Percentiles rank a stretch among this genome's conserved stretches.
Conservation (phyloP, 306 rosid genomes). For the Oemleria cerasiformis region DNA sequence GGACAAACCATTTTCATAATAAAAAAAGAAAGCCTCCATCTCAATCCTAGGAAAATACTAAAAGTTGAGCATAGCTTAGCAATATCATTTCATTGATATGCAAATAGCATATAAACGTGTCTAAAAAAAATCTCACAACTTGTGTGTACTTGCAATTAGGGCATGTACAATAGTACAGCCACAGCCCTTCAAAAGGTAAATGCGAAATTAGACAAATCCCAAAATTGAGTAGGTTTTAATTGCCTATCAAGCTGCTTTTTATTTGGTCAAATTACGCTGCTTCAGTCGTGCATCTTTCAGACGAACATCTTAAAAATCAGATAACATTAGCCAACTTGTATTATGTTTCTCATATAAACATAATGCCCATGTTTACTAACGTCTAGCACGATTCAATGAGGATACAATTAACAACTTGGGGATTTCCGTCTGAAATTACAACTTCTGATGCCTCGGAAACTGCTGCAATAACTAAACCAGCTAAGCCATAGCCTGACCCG, state of each 20-base stretch:
- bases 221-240: too few relatives aligned
- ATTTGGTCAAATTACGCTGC: background rate
- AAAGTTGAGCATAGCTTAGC: background rate
- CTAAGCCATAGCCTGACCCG: constrained; percentile 96
- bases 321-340: background rate
- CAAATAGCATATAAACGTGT: background rate
- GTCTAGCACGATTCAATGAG: constrained; percentile 10
- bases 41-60: background rate
- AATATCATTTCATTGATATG: background rate
- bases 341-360: background rate
- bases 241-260: too few relatives aligned
- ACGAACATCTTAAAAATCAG: background rate
- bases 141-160: background rate
- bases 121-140: background rate
- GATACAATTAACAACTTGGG: constrained; percentile 95
- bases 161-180: background rate
- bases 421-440: constrained; percentile 91
- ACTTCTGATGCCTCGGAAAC: constrained; percentile 75
- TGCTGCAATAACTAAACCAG: constrained; percentile 83
- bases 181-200: background rate
- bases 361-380: background rate
- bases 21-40: background rate
- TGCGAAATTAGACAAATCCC: background rate
- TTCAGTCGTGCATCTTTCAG: background rate
- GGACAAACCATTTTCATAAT: background rate